Evolutionary conservation across 192 early-diverging fungal species (phyloP).

Genomic region (Coemansia sp.): DNA sequence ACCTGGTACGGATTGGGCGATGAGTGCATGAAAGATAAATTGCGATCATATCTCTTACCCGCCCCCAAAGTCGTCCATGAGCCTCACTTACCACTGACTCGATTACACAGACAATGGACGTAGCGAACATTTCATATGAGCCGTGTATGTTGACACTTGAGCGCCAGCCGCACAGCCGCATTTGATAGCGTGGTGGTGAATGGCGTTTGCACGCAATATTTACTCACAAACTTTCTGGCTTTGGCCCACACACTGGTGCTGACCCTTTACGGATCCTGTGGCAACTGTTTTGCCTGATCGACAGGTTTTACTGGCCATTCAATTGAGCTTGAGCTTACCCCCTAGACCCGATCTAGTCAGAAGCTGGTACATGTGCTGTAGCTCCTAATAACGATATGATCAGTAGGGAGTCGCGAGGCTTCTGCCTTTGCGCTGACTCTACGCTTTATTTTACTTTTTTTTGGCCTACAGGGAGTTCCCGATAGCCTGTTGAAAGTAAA

Average conservation of each 20-base stretch:
- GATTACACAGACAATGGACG: not conserved
- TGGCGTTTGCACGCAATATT: not conserved
- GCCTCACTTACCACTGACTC: not conserved
- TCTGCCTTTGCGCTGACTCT: not conserved
- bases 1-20: not conserved
- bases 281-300: not conserved
- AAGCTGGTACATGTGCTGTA: not conserved
- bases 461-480: not conserved
- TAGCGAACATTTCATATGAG: not conserved
- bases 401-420: not conserved
- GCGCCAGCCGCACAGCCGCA: not conserved
- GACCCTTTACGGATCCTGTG: not conserved
- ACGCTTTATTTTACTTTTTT: not conserved
- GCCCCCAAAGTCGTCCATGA: not conserved
- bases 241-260: not conserved
- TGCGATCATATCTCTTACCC: not conserved
- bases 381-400: not conserved
- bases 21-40: not conserved
- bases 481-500: not conserved
- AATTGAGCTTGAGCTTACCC: not conserved
- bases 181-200: not conserved
- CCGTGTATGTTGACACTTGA: conserved; percentile 4
- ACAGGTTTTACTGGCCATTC: not conserved
- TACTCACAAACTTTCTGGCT: not conserved
- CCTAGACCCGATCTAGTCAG: not conserved